Evolutionary conservation across 352 stramenopile genomes (phyloP).

Genomic region (Phytophthora europaea): DNA sequence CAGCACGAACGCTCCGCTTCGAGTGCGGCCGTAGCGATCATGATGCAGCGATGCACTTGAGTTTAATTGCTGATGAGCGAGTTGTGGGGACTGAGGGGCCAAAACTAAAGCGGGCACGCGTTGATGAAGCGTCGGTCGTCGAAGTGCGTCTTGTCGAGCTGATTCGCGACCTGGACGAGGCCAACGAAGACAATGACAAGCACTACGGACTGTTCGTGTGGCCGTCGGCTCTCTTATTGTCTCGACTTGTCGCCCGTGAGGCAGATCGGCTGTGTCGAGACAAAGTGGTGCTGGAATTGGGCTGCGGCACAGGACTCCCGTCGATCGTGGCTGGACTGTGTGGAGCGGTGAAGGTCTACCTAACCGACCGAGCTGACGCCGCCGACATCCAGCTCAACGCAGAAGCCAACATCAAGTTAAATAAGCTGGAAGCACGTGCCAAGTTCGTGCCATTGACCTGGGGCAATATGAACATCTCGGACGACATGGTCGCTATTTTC

Average conservation of each 20-base stretch:
- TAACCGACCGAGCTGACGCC: slow-evolving; percentile 67
- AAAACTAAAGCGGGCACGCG: slow-evolving; percentile 33
- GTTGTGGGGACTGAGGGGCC: slow-evolving; percentile 1
- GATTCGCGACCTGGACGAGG: slow-evolving; percentile 55
- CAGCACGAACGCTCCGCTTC: slow-evolving; percentile 30
- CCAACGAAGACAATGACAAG: slow-evolving; percentile 52
- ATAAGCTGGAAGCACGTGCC: slow-evolving; percentile 42
- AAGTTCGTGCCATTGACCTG: slow-evolving; percentile 60
- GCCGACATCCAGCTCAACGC: slow-evolving; percentile 60
- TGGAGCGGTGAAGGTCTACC: slow-evolving; percentile 49
- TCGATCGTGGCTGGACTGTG: slow-evolving; percentile 67
- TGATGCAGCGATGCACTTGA: neutral
- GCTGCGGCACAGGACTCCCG: slow-evolving; percentile 73
- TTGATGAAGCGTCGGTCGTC: slow-evolving; percentile 24
- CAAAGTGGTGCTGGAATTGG: slow-evolving; percentile 70
- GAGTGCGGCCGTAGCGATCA: slow-evolving; percentile 6
- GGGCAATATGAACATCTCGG: slow-evolving; percentile 48
- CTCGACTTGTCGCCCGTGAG: slow-evolving; percentile 58
- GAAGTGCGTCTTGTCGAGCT: slow-evolving; percentile 62
- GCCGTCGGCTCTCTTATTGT: slow-evolving; percentile 64
- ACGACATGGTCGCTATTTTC: slow-evolving; percentile 42
- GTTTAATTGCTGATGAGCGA: neutral
- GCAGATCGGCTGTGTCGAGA: slow-evolving; percentile 30
- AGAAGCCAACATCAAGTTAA: slow-evolving; percentile 62
- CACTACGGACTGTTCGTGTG: slow-evolving; percentile 80